A percentile compares a stretch with the other conserved stretches of the same genome.
phyloP scores from a whole-genome alignment of 257 asterid genomes.

The Solanum arcanum region DNA sequence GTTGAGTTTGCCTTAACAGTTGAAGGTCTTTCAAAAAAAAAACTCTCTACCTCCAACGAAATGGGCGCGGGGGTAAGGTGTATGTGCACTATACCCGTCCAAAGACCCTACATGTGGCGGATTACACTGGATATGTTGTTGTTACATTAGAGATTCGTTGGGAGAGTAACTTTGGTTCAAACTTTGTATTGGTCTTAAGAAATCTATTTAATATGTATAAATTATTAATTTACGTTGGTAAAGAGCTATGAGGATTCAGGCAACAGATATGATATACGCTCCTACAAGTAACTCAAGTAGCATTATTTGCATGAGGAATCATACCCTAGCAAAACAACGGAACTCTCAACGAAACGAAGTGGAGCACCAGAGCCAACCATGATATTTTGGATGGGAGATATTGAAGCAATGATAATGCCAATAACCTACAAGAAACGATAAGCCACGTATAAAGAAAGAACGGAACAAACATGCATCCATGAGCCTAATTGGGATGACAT shows the following conservation, averaged over 20 bases:
- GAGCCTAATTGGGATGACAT: background rate
- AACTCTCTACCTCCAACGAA: background rate
- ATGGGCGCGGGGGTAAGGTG: background rate
- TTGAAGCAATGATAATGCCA: conserved; percentile 15
- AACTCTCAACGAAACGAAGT: conserved; percentile 16
- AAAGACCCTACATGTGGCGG: background rate
- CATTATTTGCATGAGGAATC: background rate
- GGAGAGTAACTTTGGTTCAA: background rate
- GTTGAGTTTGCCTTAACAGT: background rate
- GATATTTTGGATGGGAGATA: conserved; percentile 16
- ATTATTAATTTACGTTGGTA: background rate
- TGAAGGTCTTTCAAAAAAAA: background rate
- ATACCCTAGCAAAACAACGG: conserved; percentile 22
- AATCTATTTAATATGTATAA: background rate
- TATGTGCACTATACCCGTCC: background rate
- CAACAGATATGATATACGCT: background rate
- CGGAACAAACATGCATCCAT: background rate
- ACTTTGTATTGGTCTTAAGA: background rate
- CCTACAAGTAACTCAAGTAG: background rate
- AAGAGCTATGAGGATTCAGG: background rate
- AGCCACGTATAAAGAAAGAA: background rate
- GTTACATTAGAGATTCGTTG: background rate
- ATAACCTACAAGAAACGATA: conserved; percentile 6
- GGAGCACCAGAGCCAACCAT: conserved; percentile 18
- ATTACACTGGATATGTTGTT: background rate